phyloP scores from a whole-genome alignment of 805 yeast genomes.

The Candida railenensis region DNA sequence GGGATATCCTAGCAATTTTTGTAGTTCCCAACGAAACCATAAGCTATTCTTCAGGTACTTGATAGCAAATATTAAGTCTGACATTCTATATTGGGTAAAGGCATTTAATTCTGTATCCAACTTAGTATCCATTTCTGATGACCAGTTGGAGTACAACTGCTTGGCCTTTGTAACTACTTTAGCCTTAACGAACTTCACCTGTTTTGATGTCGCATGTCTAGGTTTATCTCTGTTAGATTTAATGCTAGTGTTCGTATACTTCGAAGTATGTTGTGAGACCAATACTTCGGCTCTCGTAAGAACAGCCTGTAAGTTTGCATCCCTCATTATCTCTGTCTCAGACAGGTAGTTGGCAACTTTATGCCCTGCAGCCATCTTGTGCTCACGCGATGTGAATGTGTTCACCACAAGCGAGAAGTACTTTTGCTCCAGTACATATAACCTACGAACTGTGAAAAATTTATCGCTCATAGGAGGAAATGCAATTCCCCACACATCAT shows the following conservation, averaged over 20 bases:
- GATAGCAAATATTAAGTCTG: slow-evolving; percentile 28
- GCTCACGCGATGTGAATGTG: slow-evolving; percentile 13
- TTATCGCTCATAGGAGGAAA: slow-evolving; percentile 3
- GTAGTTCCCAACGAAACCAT: slow-evolving; percentile 32
- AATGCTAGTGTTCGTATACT: background rate
- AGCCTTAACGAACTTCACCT: slow-evolving; percentile 8
- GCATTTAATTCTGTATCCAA: slow-evolving; percentile 7
- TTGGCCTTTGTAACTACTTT: slow-evolving; percentile 11
- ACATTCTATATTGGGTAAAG: slow-evolving; percentile 15
- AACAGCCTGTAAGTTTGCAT: slow-evolving; percentile 15
- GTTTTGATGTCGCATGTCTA: slow-evolving; percentile 14
- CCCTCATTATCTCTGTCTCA: slow-evolving; percentile 7
- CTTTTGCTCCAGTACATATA: slow-evolving; percentile 1
- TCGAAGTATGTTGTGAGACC: background rate
- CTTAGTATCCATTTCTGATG: slow-evolving; percentile 1
- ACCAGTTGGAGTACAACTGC: slow-evolving; percentile 6
- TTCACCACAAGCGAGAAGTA: slow-evolving; percentile 13
- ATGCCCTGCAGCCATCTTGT: slow-evolving; percentile 17
- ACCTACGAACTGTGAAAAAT: slow-evolving; percentile 5
- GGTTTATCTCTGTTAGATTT: slow-evolving; percentile 3
- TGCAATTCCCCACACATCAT: slow-evolving; percentile 28
- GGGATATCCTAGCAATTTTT: slow-evolving; percentile 24
- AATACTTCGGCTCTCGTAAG: slow-evolving; percentile 18
- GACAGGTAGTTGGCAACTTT: slow-evolving; percentile 15
- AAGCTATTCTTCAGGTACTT: slow-evolving; percentile 23